Base-by-base conservation (phyloP, 495 filamentous ascomycete species). In the Geopyxis carbonaria region DNA sequence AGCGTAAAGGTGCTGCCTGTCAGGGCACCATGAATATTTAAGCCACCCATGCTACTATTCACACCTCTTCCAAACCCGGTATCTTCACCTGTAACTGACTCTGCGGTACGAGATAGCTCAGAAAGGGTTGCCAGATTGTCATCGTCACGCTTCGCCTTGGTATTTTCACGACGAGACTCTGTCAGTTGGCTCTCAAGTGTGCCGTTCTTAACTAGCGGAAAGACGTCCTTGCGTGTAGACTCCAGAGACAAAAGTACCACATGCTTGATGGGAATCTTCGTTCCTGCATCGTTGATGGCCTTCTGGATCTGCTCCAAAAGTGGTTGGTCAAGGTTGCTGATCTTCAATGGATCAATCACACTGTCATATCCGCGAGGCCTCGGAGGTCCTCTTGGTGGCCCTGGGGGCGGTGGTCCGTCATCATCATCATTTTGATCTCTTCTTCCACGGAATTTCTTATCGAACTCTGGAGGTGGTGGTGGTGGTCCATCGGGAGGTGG, bases 211-310 rank as follows among this genome's bases (percentile, higher is more conserved):
- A 63, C 57, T 35, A 62, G 48, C 2, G 64, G 64, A 42, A 67
- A 67, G 25, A 64, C 43, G 25, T 67, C 63, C 35, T 65, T 67
- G 29, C 64, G 55, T 5, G 62, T 62, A 38, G 61, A 64, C 45
- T 67, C 64, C 11, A 67, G 52, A 18, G 62, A 61, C 22, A 67
- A 34, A 5, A 67, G 28, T 8, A 65, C 51, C 3, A 67, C 48
- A 47, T 67, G 57, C 14, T 64, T 58, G 20, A 67, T 63, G 10
- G 59, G 56, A 14, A 66, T 50, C 5, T 44, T 29, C 3, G 59
- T 56, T n/a, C 57, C 45, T 6, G 54, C 53, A 11, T 53, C 46
- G 1, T 52, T 46, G 23, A 67, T 23, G 5, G 53, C 51, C n/a
- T n/a, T n/a, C n/a, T n/a, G n/a, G n/a, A n/a, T n/a, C n/a, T n/a